Evolutionary conservation across 2,329 filamentous ascomycete species (phyloP).

Genomic region (Aureobasidium pullulans): DNA sequence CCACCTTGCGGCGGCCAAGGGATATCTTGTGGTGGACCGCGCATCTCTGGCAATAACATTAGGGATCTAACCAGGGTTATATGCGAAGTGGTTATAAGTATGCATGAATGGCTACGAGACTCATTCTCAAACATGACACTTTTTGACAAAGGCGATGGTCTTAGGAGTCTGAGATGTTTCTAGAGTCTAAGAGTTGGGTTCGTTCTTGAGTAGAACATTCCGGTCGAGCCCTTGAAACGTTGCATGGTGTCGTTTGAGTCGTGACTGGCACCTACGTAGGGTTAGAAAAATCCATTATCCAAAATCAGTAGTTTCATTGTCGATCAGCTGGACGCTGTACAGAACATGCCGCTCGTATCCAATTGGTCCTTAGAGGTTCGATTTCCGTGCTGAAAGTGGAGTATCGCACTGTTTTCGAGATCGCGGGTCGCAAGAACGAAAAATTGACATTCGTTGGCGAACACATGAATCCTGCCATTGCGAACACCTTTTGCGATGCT

Average conservation of each 20-base stretch:
- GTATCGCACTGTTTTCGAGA: constrained; percentile 4
- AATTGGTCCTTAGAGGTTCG: neutral
- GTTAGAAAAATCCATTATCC: constrained; percentile 1
- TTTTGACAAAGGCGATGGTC: neutral
- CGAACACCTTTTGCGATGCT: neutral
- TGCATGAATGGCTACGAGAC: neutral
- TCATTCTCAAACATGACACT: neutral
- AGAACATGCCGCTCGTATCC: constrained; percentile 1
- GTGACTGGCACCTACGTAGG: neutral
- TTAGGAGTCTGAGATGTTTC: neutral
- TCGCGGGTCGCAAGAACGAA: neutral
- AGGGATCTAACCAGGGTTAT: neutral
- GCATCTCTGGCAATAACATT: neutral
- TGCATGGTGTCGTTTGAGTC: neutral
- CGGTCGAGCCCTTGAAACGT: too few species aligned
- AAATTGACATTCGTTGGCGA: neutral
- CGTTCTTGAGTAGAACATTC: neutral
- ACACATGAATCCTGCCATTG: neutral
- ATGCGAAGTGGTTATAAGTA: neutral
- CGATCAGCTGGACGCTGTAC: constrained; percentile 10
- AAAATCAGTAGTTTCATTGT: neutral
- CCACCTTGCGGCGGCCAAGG: neutral
- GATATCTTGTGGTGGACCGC: neutral
- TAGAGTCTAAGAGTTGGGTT: neutral
- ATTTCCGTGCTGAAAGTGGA: constrained; percentile 10